phyloP scores from a whole-genome alignment of 306 rosid genomes.

The Ormosia emarginata region DNA sequence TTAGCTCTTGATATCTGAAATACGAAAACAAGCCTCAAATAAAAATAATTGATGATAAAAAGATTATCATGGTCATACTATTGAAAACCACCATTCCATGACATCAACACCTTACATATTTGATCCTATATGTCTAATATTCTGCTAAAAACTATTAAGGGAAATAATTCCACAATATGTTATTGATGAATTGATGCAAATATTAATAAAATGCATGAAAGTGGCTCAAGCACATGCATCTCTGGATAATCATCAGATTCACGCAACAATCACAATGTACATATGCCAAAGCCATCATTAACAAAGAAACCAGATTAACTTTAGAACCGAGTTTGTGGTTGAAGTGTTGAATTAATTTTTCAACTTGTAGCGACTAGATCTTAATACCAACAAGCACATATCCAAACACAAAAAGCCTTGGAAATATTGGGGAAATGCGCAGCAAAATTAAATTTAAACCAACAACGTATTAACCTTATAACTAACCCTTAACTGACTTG shows the following conservation, averaged over 20 bases:
- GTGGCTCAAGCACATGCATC: background rate
- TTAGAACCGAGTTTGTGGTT: background rate
- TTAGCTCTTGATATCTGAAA: slow-evolving; percentile 77
- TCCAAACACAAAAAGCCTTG: background rate
- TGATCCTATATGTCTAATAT: background rate
- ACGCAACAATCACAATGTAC: background rate
- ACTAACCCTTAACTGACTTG: background rate
- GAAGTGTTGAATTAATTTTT: background rate
- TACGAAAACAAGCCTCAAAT: background rate
- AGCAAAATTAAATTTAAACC: background rate
- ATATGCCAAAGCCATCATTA: background rate
- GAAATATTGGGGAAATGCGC: background rate
- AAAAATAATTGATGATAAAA: background rate
- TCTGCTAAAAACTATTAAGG: background rate
- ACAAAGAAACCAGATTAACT: background rate
- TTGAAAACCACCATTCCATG: background rate
- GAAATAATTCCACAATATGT: background rate
- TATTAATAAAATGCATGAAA: background rate
- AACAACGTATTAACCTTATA: background rate
- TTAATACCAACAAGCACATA: background rate
- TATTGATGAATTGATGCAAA: background rate
- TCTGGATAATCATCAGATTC: background rate
- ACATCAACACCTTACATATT: background rate
- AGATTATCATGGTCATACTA: background rate
- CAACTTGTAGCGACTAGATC: background rate